Evolutionary conservation across 2,329 filamentous ascomycete genomes (phyloP), one percentile per base, ranked within the genome.

Genomic region (Sclerotinia borealis): DNA sequence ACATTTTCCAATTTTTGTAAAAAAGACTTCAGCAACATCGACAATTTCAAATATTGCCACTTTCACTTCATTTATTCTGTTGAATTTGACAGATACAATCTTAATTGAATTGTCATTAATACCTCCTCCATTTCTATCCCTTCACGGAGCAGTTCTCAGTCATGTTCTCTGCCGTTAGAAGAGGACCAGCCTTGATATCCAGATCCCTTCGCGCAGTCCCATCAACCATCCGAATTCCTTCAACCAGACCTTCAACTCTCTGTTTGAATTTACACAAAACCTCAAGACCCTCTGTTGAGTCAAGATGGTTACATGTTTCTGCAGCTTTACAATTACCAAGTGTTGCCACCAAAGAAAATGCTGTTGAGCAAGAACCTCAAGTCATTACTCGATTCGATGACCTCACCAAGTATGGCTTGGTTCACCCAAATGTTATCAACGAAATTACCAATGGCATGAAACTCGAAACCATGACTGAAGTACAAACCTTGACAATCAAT

Each of bases 401-500:
- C 58, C 63, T 75, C 17, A 45, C 69, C 39, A 69, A 73, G 34
- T 61, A 69, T 49, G 60, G 68, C 39, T 67, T 73, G 65, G 73
- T 75, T 4, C 71, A 74, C 62, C 66, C 64, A 31, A 71, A 72
- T 67, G 58, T 75, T 29, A 64, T 75, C 36, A 61, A 71, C 11
- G 63, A 87, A 43, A 86, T 99, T 69, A 90, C 84, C 0, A 70
- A 83, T 3, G 83, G 84, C 49, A 92, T 98, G 90, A 79, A 82
- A 17, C 88, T 96, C 71, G 82, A 88, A 41, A 85, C 79, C 27
- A 56, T 56, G 52, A 56, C 52, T 22, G 52, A 56, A 22, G 52
- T 56, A 4, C 82, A 88, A 41, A 85, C 79, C 27, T 97, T 99
- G 93, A 98, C 93, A 5, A 93, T 99, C 74, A 86, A 86, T 66